Evolutionary conservation across 1,139 yeast genomes (phyloP).

Genomic region (Hemisphaericaspora lyxosophila): DNA sequence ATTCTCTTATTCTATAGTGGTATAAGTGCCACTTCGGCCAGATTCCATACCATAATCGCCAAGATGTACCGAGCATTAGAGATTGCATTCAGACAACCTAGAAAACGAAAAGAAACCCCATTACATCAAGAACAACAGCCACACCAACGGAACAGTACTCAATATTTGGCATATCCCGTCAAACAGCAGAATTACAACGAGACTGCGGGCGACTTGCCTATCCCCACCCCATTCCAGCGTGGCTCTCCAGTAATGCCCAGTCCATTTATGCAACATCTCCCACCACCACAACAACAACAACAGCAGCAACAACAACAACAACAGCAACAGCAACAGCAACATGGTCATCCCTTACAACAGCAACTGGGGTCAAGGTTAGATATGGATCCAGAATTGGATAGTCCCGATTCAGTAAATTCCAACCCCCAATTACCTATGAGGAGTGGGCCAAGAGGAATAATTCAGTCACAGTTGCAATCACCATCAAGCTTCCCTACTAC

Average conservation of each 20-base stretch:
- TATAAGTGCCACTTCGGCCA: constrained; percentile 7
- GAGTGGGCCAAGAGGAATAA: constrained; percentile 1
- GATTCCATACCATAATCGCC: constrained; percentile 10
- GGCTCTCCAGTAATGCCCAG: neutral
- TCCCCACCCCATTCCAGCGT: constrained; percentile 2
- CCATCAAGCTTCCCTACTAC: constrained; percentile 6
- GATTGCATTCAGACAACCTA: constrained; percentile 6
- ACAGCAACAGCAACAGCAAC: neutral
- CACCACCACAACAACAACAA: neutral
- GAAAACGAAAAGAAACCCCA: neutral
- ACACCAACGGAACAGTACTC: neutral
- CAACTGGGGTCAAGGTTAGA: neutral
- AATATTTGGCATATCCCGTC: neutral
- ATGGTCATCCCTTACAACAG: constrained; percentile 1
- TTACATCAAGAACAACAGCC: neutral
- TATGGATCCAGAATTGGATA: neutral
- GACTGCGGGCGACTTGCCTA: neutral
- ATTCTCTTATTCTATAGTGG: constrained; percentile 10
- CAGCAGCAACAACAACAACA: no score
- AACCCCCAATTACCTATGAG: constrained; percentile 2
- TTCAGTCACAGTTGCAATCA: constrained; percentile 7
- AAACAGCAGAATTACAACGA: neutral
- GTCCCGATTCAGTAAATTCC: constrained; percentile 6
- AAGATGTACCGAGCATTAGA: constrained; percentile 11
- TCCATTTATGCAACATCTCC: neutral